Conservation (phyloP, 345 rosid genomes). For the Melaleuca alternifolia region DNA sequence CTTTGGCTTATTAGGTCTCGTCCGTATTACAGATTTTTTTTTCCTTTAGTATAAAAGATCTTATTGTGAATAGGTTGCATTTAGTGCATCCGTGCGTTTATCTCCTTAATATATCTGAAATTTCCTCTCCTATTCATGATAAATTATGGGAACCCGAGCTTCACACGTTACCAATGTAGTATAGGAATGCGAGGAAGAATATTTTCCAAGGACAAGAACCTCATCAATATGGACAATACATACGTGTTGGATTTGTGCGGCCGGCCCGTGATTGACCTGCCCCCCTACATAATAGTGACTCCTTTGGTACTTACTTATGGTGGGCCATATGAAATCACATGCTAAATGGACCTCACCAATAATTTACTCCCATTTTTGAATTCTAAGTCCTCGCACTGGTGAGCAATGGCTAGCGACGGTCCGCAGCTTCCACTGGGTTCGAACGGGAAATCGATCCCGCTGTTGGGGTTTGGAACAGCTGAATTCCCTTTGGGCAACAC, state of each 20-base stretch:
- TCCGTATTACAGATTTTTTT: too few species aligned
- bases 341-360: fast-evolving
- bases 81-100: too few species aligned
- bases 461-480: constrained; percentile 15
- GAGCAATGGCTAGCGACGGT: neutral
- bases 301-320: neutral
- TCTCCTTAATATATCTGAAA: too few species aligned
- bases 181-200: neutral
- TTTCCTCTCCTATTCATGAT: too few species aligned
- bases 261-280: neutral
- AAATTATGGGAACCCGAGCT: too few species aligned
- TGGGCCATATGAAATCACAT: neutral
- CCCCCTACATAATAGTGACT: neutral
- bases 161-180: neutral
- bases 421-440: neutral
- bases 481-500: constrained; percentile 1
- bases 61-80: too few species aligned
- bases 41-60: too few species aligned
- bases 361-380: neutral
- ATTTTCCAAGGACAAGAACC: neutral
- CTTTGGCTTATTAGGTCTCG: too few species aligned
- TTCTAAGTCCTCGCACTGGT: too few species aligned
- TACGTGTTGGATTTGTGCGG: neutral
- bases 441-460: neutral
- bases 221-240: neutral